phyloP scores from a whole-genome alignment of 2,329 filamentous ascomycete species.

The Fusarium mundagurra region DNA sequence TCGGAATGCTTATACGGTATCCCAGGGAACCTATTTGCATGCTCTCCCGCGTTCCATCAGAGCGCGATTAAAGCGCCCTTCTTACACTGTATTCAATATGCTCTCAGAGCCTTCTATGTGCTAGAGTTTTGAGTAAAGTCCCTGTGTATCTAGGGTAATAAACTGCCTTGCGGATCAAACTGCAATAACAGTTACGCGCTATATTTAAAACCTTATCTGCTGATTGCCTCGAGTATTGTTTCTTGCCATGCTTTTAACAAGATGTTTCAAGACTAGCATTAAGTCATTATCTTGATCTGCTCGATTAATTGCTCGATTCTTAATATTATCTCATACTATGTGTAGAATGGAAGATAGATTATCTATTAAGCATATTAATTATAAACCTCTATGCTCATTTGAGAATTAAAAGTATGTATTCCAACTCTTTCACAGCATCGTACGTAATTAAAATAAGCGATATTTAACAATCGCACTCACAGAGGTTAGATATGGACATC shows the following conservation, averaged over 20 bases:
- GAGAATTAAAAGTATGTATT: rapidly evolving
- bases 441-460: rapidly evolving
- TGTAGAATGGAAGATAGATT: rapidly evolving
- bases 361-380: rapidly evolving
- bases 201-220: not conserved
- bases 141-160: rapidly evolving
- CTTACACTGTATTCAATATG: too few species aligned
- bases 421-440: rapidly evolving
- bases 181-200: rapidly evolving
- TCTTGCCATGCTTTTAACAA: not conserved
- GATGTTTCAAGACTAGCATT: rapidly evolving
- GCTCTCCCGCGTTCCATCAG: not conserved
- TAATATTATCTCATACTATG: not conserved
- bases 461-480: rapidly evolving
- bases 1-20: not conserved
- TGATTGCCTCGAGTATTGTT: not conserved
- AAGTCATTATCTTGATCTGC: not conserved
- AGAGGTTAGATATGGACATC: not conserved
- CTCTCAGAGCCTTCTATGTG: too few species aligned
- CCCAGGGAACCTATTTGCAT: not conserved
- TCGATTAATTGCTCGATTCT: rapidly evolving
- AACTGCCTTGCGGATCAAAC: rapidly evolving
- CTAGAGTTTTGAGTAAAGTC: not conserved
- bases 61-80: too few species aligned
- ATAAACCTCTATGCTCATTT: not conserved